phyloP scores from a whole-genome alignment of 163 green algal genomes.

The Chlamydomonas reinhardtii region DNA sequence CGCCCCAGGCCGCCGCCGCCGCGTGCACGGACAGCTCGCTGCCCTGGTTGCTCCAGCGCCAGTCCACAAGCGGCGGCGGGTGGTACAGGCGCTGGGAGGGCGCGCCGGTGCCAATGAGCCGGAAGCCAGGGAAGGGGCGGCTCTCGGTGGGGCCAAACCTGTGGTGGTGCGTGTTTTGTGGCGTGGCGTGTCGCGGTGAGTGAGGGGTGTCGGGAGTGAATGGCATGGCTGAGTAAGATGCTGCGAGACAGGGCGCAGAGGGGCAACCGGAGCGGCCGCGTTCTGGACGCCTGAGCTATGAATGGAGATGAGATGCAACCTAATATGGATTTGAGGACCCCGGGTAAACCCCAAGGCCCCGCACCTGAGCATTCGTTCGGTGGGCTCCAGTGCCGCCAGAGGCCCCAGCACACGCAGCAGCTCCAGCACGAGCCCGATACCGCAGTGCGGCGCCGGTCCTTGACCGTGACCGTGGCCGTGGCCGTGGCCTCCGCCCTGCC shows the following conservation, averaged over 20 bases:
- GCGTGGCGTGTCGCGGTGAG: not conserved
- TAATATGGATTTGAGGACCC: too few relatives aligned
- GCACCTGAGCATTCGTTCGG: constrained; percentile 13
- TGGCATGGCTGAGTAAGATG: too few relatives aligned
- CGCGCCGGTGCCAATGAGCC: not conserved
- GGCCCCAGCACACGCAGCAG: constrained; percentile 23
- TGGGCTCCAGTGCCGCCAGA: constrained; percentile 1
- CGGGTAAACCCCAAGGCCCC: too few relatives aligned
- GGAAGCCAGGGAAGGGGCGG: constrained; percentile 2
- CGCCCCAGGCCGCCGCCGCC: constrained; percentile 12
- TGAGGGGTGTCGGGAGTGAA: too few relatives aligned
- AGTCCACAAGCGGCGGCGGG: constrained; percentile 18
- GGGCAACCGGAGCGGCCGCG: too few relatives aligned
- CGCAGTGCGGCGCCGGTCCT: not conserved
- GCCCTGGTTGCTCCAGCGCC: constrained; percentile 18
- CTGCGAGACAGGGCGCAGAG: too few relatives aligned
- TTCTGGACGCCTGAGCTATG: too few relatives aligned
- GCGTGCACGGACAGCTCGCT: constrained; percentile 26
- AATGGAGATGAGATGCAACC: too few relatives aligned
- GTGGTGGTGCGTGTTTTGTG: too few relatives aligned
- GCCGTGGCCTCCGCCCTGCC: too few relatives aligned
- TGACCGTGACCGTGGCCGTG: too few relatives aligned
- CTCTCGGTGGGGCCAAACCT: constrained; percentile 30
- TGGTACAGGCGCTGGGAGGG: not conserved
- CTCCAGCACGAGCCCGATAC: constrained; percentile 7